Percentiles rank a stretch among this genome's conserved stretches.
Evolutionary conservation across 2,329 filamentous ascomycete genomes (phyloP).

Genomic region (Phialophora macrospora): DNA sequence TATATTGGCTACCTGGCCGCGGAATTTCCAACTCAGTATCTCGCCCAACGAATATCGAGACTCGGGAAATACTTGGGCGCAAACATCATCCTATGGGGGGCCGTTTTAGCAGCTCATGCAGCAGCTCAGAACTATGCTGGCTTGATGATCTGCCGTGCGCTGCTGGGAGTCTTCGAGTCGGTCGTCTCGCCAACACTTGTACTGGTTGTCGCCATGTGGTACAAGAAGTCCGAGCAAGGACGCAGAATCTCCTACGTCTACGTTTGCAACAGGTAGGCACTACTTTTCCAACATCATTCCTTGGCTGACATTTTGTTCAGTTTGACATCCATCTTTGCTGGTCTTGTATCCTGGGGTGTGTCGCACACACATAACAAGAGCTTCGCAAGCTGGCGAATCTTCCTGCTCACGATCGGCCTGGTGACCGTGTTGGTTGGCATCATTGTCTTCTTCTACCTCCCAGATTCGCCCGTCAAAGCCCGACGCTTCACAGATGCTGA

Average conservation of each 20-base stretch:
- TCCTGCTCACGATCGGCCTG: conserved; percentile 55
- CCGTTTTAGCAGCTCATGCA: conserved; percentile 52
- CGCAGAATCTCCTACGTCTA: conserved; percentile 41
- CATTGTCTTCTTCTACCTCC: conserved; percentile 47
- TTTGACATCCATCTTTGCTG: conserved; percentile 52
- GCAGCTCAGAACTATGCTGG: conserved; percentile 51
- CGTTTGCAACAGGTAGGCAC: conserved; percentile 31
- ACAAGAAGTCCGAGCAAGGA: conserved; percentile 50
- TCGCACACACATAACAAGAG: conserved; percentile 36
- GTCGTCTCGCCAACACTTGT: conserved; percentile 57
- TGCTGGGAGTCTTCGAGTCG: conserved; percentile 56
- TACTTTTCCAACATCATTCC: neutral
- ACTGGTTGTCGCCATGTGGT: conserved; percentile 59
- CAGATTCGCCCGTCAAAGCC: conserved; percentile 50
- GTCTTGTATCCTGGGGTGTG: conserved; percentile 44
- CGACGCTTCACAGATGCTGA: conserved; percentile 47
- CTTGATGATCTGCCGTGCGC: conserved; percentile 52
- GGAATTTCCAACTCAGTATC: conserved; percentile 50
- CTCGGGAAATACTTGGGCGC: conserved; percentile 36
- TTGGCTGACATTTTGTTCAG: conserved; percentile 41
- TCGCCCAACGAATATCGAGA: conserved; percentile 42
- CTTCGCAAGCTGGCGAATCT: conserved; percentile 41
- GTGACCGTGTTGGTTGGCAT: conserved; percentile 50
- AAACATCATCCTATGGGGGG: conserved; percentile 47
- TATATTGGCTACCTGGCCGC: conserved; percentile 57